Conservation (phyloP, 352 stramenopile species). For the Pelagophyceae sp. region DNA sequence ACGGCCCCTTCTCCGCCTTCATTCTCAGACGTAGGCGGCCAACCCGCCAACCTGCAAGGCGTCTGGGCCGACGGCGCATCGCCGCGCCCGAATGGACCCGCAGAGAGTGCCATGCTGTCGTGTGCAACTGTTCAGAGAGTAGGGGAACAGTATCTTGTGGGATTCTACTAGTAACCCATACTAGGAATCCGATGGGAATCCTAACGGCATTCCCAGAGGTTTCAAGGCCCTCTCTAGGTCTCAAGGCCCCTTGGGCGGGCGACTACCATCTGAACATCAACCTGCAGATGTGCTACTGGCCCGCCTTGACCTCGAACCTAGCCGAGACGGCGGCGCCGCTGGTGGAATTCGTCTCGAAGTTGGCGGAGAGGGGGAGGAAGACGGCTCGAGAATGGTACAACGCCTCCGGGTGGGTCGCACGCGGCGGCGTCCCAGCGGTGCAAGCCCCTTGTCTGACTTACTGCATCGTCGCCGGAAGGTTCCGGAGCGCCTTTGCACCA, state of each 20-base stretch:
- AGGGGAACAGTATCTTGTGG: too few species aligned
- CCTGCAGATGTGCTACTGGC: conserved; percentile 27
- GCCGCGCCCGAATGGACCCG: too few species aligned
- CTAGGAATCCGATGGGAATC: too few species aligned
- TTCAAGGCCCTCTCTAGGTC: not conserved
- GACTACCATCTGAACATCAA: conserved; percentile 31
- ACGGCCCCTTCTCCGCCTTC: too few species aligned
- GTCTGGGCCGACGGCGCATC: conserved; percentile 23
- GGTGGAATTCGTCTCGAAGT: conserved; percentile 4
- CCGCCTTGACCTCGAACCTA: not conserved
- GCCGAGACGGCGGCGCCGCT: not conserved
- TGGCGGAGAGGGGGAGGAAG: not conserved
- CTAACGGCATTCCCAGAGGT: not conserved
- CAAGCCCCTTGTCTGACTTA: too few species aligned
- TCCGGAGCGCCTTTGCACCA: too few species aligned
- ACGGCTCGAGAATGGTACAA: conserved; percentile 21
- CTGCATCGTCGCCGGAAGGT: too few species aligned
- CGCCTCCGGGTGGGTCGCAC: conserved; percentile 18
- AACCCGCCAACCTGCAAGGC: conserved; percentile 25
- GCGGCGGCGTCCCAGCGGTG: too few species aligned
- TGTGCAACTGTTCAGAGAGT: too few species aligned
- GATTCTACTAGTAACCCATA: too few species aligned
- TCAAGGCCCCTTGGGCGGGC: conserved; percentile 17
- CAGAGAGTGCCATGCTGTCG: too few species aligned
- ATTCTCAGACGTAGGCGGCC: not conserved